Base-by-base conservation (phyloP, 2,329 filamentous ascomycete genomes). In the Fusarium metavorans region DNA sequence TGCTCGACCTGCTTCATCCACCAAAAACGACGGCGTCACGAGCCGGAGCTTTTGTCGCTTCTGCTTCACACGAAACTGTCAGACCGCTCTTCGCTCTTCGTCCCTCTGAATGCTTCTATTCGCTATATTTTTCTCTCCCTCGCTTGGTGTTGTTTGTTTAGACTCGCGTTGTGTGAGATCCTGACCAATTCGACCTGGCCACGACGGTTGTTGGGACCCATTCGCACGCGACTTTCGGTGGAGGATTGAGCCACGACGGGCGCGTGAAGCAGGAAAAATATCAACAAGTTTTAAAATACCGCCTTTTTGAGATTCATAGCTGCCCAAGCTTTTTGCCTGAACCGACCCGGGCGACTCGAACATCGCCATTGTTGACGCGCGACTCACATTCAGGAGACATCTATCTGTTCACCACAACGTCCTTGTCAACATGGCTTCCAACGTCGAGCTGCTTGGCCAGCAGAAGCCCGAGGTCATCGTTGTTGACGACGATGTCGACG, bases 371-470 rank as follows among this genome's bases (percentile, higher is more conserved):
- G 62, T 73, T 25, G 58, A 77, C 68, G 69, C 68, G 69, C 71
- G 72, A 70, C 66, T 56, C 58, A 54, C 57, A 20, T 65, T 58
- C 61, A 54, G 25, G 30, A 58, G 37, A 39, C 32, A 50, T 66
- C 32, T 39, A 52, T 54, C 30, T 20, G 23, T 20, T 67, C 14
- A 23, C 59, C 27, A 50, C 8, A 4, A 30, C 63, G 41, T 69
- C 65, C 63, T 61, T 65, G 68, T 76, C 74, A 84, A 45, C 56
- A 85, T 85, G 84, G 79, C 81, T 66, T 82, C 81, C 67, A 80
- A 84, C 74, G 45, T 63, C 8, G 76, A 78, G 20, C 39, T 69
- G 18, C 23, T 62, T 69, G 75, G 79, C 62, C 80, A 82, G 41
- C 76, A 79, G 64, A 80, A 80, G 63, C 78, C 79, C 62, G 82